Evolutionary conservation across 1,139 yeast genomes (phyloP), one percentile per base, ranked within the genome.

Genomic region (Yamadazyma atlantica): DNA sequence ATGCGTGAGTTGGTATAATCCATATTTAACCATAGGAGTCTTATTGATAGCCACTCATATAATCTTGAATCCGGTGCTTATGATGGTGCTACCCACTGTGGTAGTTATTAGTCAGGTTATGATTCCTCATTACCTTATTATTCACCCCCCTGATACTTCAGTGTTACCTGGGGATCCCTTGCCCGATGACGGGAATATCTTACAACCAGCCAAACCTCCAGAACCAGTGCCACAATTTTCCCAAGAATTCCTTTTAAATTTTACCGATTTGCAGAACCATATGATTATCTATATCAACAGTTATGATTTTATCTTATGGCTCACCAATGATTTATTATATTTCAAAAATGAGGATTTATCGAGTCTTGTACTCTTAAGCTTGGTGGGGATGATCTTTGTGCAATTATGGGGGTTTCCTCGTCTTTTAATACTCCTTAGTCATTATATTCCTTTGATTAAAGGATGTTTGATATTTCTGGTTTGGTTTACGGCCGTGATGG

Each of bases 181-280:
- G 0, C 82, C 86, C 3, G 72, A 83, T 2, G 63, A 61, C 7
- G 83, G 82, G 0, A 78, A 80, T 2, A 66, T 77, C 0, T 50
- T 85, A 30, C 58, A 65, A 33, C 62, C 64, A 5, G 67, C 75
- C 11, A 69, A 63, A 10, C 49, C 73, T 1, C 94, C 95, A 1
- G 78, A 76, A 43, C 95, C 95, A 0, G 85, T 82, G 3, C 86
- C 92, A 2, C 88, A 87, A 55, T 69, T 85, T 35, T 81, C 92
- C 14, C 72, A 86, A 38, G 96, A 88, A 55, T 88, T 87, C 55
- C 62, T 83, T 19, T 59, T 88, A 44, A 88, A 88, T 56, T 66
- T 86, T 49, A 86, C 95, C 0, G 96, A 88, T 61, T 68, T 88
- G 39, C 96, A 88, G 54, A 88, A 88, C 57, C 83, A 81, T 49